These are phyloP conservation scores for Sugiyamaella boreocaroliniensis DNA, from an alignment of 805 yeast genomes.

Conservation along the genomic window DNA sequence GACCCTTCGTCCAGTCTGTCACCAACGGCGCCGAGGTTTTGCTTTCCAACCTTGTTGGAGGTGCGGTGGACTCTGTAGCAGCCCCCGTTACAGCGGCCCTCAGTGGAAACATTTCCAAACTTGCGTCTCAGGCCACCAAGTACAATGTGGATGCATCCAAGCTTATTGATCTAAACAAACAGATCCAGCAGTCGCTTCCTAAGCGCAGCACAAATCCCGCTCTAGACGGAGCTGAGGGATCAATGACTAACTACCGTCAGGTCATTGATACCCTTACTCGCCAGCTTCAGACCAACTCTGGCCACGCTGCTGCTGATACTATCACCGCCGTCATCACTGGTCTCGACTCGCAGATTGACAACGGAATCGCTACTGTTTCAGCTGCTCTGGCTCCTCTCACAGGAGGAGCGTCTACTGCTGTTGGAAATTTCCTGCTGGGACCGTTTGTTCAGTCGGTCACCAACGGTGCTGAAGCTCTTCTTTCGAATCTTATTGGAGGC, in stretches of 20 bases:
- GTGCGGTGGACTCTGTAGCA: conserved; percentile 12
- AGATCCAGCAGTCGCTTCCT: background rate
- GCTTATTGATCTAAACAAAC: conserved; percentile 1
- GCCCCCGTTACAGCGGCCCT: conserved; percentile 4
- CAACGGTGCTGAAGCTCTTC: conserved; percentile 27
- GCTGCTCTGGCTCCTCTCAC: conserved; percentile 20
- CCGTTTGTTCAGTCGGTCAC: conserved; percentile 28
- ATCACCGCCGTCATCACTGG: conserved; percentile 24
- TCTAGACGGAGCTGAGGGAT: conserved; percentile 2
- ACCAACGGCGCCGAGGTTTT: conserved; percentile 29
- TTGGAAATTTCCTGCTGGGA: conserved; percentile 22
- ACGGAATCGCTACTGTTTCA: conserved; percentile 19
- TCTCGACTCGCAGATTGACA: conserved; percentile 28
- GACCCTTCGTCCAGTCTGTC: conserved; percentile 27
- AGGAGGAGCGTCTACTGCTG: conserved; percentile 21
- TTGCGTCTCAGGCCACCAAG: conserved; percentile 5
- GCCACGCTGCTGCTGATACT: conserved; percentile 10
- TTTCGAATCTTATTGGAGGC: conserved; percentile 21
- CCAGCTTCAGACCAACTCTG: background rate
- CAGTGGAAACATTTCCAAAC: background rate
- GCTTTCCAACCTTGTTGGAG: conserved; percentile 20
- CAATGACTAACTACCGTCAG: conserved; percentile 5
- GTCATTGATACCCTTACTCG: conserved; percentile 1
- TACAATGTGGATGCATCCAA: conserved; percentile 11
- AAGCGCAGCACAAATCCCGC: conserved; percentile 21